Evolutionary conservation across 2,329 filamentous ascomycete species (phyloP).

Genomic region (Pezicula carpinea): DNA sequence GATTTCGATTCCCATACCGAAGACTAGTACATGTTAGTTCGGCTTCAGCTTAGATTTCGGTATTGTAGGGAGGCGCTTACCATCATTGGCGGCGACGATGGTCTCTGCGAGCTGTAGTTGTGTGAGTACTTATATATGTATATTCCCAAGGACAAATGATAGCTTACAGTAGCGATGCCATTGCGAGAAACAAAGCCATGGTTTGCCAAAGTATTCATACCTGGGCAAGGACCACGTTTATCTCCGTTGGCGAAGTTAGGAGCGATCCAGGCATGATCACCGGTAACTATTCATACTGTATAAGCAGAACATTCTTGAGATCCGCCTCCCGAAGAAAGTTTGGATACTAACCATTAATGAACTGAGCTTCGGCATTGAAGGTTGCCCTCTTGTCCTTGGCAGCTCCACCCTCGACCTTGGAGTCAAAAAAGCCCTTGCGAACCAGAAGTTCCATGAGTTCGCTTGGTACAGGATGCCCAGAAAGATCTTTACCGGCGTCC

Average conservation of each 20-base stretch:
- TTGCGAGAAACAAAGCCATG: conserved; percentile 34
- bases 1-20: conserved; percentile 36
- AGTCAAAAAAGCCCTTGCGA: background rate
- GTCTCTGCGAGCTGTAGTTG: conserved; percentile 6
- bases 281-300: conserved; percentile 24
- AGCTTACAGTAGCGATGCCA: conserved; percentile 22
- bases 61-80: too few species aligned
- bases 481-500: background rate
- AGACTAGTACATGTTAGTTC: conserved; percentile 22
- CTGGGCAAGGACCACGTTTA: conserved; percentile 34
- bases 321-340: background rate
- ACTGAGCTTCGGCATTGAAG: background rate
- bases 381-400: background rate
- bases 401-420: background rate
- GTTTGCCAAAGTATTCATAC: conserved; percentile 35
- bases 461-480: background rate
- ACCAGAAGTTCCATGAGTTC: background rate
- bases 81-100: conserved; percentile 28
- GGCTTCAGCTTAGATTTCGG: background rate
- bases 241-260: conserved; percentile 30
- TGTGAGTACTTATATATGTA: background rate
- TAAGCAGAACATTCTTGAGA: background rate
- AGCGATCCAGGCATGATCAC: conserved; percentile 29
- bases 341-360: background rate
- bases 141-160: background rate